Base-by-base conservation (phyloP, 176 grass and related monocot genomes). In the Hordeum marinum region DNA sequence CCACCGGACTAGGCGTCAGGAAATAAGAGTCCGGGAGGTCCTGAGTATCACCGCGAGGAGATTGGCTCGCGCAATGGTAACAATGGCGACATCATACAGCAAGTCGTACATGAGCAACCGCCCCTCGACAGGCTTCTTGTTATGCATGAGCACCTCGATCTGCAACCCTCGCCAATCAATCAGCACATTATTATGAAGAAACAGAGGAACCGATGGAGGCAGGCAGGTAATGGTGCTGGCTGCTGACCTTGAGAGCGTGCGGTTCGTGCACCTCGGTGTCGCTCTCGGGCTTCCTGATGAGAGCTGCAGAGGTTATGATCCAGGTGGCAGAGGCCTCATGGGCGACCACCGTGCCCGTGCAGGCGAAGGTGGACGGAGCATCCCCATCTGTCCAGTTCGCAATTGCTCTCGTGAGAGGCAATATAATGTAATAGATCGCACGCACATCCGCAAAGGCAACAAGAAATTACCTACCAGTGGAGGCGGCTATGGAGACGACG, bases 291-390 rank as follows among this genome's bases (percentile, higher is more conserved):
- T 66, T 80, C 21, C 25, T 66, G 31, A 66, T 42, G 5, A 80
- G 20, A 66, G 61, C 1, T 48, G 60, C 78, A 34, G 78, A 80
- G 9, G 78, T 66, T 46, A 80, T 41, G 63, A 80, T 80, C 78
- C 78, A 80, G 5, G 39, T 48, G 27, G 63, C 8, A 1, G 26
- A 1, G 15, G 5, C 13, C 26, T 32, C 61, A 0, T 66, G 78
- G 5, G 63, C 40, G 45, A 80, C 61, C 4, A 80, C 61, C 7
- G 78, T 80, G 24, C 78, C 78, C 6, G 78, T 65, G 61, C 78
- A 80, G 55, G 55, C 21, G 21, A 59, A 59, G 55, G 55, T 59
- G 55, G 2, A 4, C 21, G 55, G 55, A 7, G 55, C 0, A 59
- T 59, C 55, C 55, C 55, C 55, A 59, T 23, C 55, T 72, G 68